These are phyloP conservation scores for Parascedosporium putredinis DNA, from an alignment of 2,329 filamentous ascomycete species.

Conservation along the genomic window DNA sequence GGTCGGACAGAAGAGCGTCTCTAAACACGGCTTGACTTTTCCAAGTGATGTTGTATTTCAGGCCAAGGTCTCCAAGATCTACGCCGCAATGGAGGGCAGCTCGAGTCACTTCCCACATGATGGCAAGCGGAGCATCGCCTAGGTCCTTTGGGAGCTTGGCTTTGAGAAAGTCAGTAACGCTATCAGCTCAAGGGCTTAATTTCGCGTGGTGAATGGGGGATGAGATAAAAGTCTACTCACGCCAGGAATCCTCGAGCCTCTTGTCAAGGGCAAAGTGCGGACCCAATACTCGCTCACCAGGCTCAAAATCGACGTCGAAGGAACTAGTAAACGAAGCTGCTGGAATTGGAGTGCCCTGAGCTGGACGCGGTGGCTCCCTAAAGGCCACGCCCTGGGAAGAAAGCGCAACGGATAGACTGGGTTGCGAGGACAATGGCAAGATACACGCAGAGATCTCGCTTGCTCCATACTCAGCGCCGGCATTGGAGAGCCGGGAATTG, in stretches of 20 bases:
- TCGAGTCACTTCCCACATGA: constrained; percentile 43
- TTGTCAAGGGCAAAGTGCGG: constrained; percentile 12
- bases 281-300: background rate
- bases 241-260: constrained; percentile 27
- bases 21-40: constrained; percentile 34
- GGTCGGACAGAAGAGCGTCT: constrained; percentile 25
- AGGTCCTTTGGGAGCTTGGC: constrained; percentile 27
- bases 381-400: background rate
- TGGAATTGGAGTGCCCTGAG: background rate
- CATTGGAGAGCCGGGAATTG: too few species aligned
- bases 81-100: constrained; percentile 35
- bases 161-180: constrained; percentile 11
- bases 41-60: constrained; percentile 30
- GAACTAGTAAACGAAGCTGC: background rate
- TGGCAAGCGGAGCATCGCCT: constrained; percentile 35
- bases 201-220: background rate
- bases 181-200: background rate
- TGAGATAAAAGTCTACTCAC: constrained; percentile 18
- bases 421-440: too few species aligned
- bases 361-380: background rate
- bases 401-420: too few species aligned
- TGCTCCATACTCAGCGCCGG: too few species aligned
- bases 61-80: constrained; percentile 22
- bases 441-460: too few species aligned
- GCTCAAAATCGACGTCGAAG: background rate